Percentiles rank a stretch among this genome's conserved stretches.
Evolutionary conservation across 2,329 filamentous ascomycete species (phyloP).

Genomic region (Dactylonectria macrodidyma): DNA sequence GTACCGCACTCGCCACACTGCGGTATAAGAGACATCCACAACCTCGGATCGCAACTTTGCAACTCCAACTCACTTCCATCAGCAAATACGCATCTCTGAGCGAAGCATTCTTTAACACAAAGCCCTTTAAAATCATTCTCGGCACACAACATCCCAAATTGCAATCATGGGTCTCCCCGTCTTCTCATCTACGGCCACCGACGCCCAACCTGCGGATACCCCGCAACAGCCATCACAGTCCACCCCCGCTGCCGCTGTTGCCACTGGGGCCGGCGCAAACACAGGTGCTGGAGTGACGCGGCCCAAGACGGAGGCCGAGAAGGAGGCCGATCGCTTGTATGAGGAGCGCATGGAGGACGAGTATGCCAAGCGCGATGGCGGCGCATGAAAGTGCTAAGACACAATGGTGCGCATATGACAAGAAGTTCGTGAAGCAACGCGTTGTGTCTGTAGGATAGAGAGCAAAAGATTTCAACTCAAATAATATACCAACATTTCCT

Average conservation of each 20-base stretch:
- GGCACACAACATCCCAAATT: neutral
- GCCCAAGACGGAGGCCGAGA: slow-evolving; percentile 64
- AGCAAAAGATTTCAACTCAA: neutral
- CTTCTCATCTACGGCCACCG: slow-evolving; percentile 34
- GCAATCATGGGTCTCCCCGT: slow-evolving; percentile 50
- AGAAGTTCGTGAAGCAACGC: neutral
- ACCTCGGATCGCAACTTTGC: slow-evolving; percentile 1
- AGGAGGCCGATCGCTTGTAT: slow-evolving; percentile 65
- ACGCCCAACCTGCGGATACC: slow-evolving; percentile 22
- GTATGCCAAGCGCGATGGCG: slow-evolving; percentile 69
- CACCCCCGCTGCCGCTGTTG: slow-evolving; percentile 22
- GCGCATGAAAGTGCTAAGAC: slow-evolving; percentile 51
- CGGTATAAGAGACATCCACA: slow-evolving; percentile 43
- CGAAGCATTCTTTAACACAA: neutral
- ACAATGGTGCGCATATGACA: neutral
- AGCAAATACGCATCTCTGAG: neutral
- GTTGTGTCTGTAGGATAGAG: neutral
- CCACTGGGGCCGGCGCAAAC: slow-evolving; percentile 63
- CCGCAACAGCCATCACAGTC: slow-evolving; percentile 27
- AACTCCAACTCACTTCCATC: slow-evolving; percentile 12
- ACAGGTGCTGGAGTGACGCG: slow-evolving; percentile 64
- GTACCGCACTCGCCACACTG: slow-evolving; percentile 46
- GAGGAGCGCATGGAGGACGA: slow-evolving; percentile 70
- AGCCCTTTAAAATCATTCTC: neutral
- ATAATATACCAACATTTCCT: too few species aligned